Evolutionary conservation across 2,329 filamentous ascomycete species (phyloP), one percentile per base, ranked within the genome.

Genomic region (Colletotrichum sp.): DNA sequence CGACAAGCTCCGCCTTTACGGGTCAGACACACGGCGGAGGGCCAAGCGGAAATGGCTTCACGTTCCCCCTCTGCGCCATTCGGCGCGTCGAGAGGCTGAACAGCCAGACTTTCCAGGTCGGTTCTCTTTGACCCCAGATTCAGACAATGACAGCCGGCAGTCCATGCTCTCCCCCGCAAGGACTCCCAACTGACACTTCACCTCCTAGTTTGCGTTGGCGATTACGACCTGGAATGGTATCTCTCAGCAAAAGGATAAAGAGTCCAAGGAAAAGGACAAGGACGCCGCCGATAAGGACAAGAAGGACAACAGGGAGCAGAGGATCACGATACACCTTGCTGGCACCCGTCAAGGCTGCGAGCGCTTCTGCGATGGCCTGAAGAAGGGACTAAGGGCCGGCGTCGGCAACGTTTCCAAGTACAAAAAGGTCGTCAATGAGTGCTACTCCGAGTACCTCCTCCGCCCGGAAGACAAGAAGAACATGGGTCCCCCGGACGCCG

Each of bases 21-120:
- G 97, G 96, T 18, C 95, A 98, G 84, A 98, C 96, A 32, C 94
- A 98, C 82, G 96, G 97, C 75, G 95, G 95, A 26, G 97, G 97
- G 0, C 96, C 97, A 5, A 95, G 95, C 71, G 96, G 96, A 52
- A 98, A 98, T 88, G 97, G 97, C 76, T 99, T 99, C 85, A 98
- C 95, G 3, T 92, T 99, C 71, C 97, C 97, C 6, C 90, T 99
- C 26, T 98, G 95, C 84, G 95, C 95, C 68, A 96, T 99, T 80
- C 91, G 97, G 77, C 91, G 96, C 68, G 97, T 99, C 26, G 97
- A 99, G 87, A 91, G 97, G 73, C 88, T 99, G 72, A 96, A 98
- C 82, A 98, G 95, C 81, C 95, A 98, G 81, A 97, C 93, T 79
- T 97, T 98, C 83, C 92, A 93, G 86, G 90, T 92, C 85, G n/a